phyloP scores from a whole-genome alignment of 257 asterid species.

The Solanum piurae region DNA sequence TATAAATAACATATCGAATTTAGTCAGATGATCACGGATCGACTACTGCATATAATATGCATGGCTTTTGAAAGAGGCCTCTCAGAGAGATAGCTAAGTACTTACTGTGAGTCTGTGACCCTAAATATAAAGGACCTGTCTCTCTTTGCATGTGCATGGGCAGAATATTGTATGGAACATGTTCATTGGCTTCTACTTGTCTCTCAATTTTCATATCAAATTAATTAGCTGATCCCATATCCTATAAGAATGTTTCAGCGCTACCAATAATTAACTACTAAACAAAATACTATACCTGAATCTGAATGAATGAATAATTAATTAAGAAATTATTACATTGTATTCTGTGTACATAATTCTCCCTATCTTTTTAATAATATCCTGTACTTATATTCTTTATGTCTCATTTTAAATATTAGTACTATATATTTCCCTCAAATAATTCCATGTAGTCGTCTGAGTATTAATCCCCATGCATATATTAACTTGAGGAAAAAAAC shows the following conservation, averaged over 20 bases:
- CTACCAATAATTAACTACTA: neutral
- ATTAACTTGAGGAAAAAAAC: neutral
- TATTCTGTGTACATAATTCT: neutral
- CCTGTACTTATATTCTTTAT: neutral
- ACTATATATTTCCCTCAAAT: neutral
- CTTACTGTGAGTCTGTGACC: neutral
- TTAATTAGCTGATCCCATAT: neutral
- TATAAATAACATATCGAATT: too few species aligned
- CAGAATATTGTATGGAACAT: neutral
- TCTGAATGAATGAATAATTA: neutral
- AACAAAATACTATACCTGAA: neutral
- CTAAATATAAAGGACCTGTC: neutral
- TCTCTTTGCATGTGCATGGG: neutral
- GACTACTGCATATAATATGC: neutral
- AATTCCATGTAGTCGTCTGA: neutral
- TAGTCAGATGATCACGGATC: neutral
- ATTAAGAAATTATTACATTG: neutral
- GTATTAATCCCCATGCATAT: neutral
- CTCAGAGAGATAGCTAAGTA: neutral
- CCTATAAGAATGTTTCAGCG: neutral
- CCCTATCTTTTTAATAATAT: neutral
- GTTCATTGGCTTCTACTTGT: neutral
- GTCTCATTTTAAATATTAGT: too few species aligned
- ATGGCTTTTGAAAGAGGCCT: neutral
- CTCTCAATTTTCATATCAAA: neutral